Base-by-base conservation (phyloP, 108 stramenopile species). In the Schizochytrium sp. region DNA sequence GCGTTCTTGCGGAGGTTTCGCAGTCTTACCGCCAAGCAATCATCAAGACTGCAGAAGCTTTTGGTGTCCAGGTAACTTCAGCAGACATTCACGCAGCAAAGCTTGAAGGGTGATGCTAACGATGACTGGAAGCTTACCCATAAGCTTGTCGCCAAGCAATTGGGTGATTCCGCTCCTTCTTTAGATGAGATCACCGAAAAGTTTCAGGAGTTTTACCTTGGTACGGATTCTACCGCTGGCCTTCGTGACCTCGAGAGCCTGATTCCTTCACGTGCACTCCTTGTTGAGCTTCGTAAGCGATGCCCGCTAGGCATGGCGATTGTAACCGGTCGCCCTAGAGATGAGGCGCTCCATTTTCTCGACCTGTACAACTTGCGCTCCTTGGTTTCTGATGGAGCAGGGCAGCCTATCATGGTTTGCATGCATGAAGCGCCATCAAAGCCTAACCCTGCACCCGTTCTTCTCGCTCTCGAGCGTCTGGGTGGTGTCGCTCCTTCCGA, bases 371-470 rank as follows among this genome's bases (percentile, higher is more conserved):
- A 72, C 1, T 88, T 96, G 40, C 91, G 90, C 10, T 41, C 91
- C 46, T 89, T 96, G 46, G 93, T 97, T 89, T 90, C 92, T 69
- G 91, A 87, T 41, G 92, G 92, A 49, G 38, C 55, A 4, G 87
- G 87, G 5, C 57, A 38, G n/a, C 15, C 87, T 13, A 69, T 41
- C 88, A 15, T 61, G 61, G 96, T 96, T 19, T 96, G 96, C 83
- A 97, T 97, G 96, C 96, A 97, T 88, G 97, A 97, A 92, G 96
- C 96, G 8, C 96, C 96, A 13, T 92, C 96, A 53, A 97, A 97
- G 88, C 97, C 97, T 3, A 94, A 95, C 89, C 95, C 97, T 3
- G 95, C 93, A 76, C 96, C 96, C 12, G 94, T 96, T 3, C 19
- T 8, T 8, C 87, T 88, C 41, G 95, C 93, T 53, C 93, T 94